A percentile compares a stretch with the other conserved stretches of the same genome.
Evolutionary conservation across 805 yeast genomes (phyloP).

Genomic region (Candida gorgasii): DNA sequence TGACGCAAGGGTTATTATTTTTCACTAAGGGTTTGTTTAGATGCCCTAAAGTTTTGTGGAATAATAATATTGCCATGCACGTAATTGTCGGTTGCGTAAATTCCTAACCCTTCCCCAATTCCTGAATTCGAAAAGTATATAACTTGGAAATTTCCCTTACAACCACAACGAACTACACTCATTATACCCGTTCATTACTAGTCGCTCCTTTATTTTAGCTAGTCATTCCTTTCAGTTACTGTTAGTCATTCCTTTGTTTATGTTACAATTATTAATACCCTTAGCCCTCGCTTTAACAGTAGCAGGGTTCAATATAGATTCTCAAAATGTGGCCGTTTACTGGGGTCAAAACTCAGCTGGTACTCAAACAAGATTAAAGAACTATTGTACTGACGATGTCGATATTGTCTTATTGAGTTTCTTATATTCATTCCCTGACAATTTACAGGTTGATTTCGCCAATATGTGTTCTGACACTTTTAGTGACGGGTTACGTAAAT

Average conservation of each 20-base stretch:
- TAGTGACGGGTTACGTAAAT: constrained; percentile 43
- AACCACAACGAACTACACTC: too few relatives aligned
- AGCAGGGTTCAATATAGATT: constrained; percentile 17
- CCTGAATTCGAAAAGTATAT: too few relatives aligned
- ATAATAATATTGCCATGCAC: constrained; percentile 4
- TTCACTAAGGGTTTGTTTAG: neutral
- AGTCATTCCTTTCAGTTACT: neutral
- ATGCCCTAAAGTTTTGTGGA: neutral
- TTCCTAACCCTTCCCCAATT: too few relatives aligned
- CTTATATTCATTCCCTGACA: constrained; percentile 56
- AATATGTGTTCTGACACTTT: constrained; percentile 43
- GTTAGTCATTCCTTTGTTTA: constrained; percentile 9
- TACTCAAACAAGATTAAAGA: constrained; percentile 36
- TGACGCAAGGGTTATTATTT: neutral
- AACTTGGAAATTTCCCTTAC: too few relatives aligned
- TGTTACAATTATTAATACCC: constrained; percentile 9
- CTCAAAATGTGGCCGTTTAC: constrained; percentile 28
- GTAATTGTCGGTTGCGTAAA: constrained; percentile 1
- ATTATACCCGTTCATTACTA: too few relatives aligned
- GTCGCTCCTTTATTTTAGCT: neutral
- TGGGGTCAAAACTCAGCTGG: constrained; percentile 32
- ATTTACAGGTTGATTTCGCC: constrained; percentile 46
- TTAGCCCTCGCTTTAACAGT: constrained; percentile 2
- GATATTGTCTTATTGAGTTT: constrained; percentile 76
- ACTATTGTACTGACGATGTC: constrained; percentile 70